These are phyloP conservation scores for Scutellaria baicalensis DNA, from an alignment of 257 asterid genomes.

Conservation along the genomic window DNA sequence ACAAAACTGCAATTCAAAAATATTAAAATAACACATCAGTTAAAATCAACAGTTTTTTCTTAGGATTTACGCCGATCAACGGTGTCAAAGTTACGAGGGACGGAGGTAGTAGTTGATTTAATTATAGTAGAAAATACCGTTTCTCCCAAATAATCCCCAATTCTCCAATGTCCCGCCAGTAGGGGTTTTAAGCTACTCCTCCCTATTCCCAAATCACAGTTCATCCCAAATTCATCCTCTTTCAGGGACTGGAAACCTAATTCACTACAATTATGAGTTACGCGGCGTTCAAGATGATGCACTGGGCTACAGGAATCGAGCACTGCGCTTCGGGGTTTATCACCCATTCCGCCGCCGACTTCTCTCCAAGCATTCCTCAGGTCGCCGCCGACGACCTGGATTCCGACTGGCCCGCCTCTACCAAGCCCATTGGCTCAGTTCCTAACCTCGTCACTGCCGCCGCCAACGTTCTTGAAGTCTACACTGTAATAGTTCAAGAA, in stretches of 20 bases:
- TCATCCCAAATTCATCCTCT: not conserved
- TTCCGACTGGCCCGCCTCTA: slow-evolving; percentile 58
- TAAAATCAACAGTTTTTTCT: no score
- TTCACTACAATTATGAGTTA: slow-evolving; percentile 51
- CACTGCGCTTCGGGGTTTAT: slow-evolving; percentile 84
- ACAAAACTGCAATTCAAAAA: no score
- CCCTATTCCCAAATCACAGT: slow-evolving; percentile 19
- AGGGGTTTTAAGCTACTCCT: slow-evolving; percentile 17
- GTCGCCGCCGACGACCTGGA: slow-evolving; percentile 63
- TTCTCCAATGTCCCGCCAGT: slow-evolving; percentile 23
- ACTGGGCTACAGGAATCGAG: slow-evolving; percentile 85
- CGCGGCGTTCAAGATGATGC: slow-evolving; percentile 92
- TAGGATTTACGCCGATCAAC: no score
- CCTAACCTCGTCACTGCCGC: slow-evolving; percentile 78
- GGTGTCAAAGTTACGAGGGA: no score
- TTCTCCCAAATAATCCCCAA: no score
- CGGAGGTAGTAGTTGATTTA: no score
- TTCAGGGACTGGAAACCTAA: not conserved
- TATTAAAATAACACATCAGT: no score
- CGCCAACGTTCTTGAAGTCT: slow-evolving; percentile 76
- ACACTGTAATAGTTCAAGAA: slow-evolving; percentile 61
- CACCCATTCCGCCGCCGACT: slow-evolving; percentile 62
- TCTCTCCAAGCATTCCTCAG: slow-evolving; percentile 37
- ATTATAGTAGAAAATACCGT: no score
- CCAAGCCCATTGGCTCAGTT: slow-evolving; percentile 57